Conservation (phyloP, 2,329 filamentous ascomycete species). For the Colletotrichum australisinense region DNA sequence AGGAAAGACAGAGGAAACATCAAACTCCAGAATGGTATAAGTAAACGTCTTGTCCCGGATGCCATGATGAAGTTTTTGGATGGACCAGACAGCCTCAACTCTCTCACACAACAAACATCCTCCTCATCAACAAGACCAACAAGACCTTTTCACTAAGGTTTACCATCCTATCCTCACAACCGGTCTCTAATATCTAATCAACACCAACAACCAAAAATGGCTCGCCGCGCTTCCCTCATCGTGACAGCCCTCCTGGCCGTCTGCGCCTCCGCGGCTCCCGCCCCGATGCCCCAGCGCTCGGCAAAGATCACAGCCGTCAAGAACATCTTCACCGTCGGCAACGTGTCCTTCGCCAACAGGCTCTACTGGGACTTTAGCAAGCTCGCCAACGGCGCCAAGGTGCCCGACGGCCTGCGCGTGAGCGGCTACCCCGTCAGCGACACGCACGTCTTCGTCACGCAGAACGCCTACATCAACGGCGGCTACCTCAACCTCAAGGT, state of each 20-base stretch:
- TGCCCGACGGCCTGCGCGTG: slow-evolving; percentile 39
- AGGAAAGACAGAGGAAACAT: not conserved
- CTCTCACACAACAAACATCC: not conserved
- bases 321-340: slow-evolving; percentile 1
- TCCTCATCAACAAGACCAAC: not conserved
- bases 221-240: not conserved
- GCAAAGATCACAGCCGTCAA: not conserved
- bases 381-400: not conserved
- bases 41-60: not conserved
- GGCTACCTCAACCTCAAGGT: slow-evolving; percentile 45
- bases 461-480: slow-evolving; percentile 38
- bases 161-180: not conserved
- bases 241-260: slow-evolving; percentile 1
- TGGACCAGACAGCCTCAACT: not conserved
- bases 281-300: slow-evolving; percentile 5
- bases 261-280: not conserved
- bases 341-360: not conserved
- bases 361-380: slow-evolving; percentile 17
- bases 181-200: not conserved
- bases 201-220: not conserved
- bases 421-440: slow-evolving; percentile 39
- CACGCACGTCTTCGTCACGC: slow-evolving; percentile 25
- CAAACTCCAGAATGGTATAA: not conserved
- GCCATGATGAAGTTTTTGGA: not conserved
- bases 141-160: not conserved